These are phyloP conservation scores for Schwanniomyces yamadae DNA, from an alignment of 805 yeast genomes.

Conservation along the genomic window DNA sequence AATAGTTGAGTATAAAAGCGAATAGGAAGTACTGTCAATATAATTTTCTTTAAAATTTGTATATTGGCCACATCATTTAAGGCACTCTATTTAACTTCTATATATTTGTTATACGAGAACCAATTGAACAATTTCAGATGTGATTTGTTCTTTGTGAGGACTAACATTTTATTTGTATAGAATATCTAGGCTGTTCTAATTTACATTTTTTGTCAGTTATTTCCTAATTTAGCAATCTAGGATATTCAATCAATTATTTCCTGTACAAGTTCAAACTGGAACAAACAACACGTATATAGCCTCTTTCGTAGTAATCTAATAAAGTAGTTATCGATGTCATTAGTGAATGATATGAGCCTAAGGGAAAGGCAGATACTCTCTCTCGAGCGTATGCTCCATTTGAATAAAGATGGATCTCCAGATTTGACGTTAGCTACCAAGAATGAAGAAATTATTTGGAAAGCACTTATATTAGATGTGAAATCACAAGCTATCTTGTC, in stretches of 20 bases:
- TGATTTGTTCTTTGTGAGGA: too few relatives aligned
- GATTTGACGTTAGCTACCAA: slow-evolving; percentile 55
- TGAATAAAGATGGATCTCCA: slow-evolving; percentile 62
- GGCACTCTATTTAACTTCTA: too few relatives aligned
- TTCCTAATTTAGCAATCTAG: slow-evolving; percentile 6
- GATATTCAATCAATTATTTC: neutral
- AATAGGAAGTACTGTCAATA: too few relatives aligned
- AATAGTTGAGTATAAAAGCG: slow-evolving; percentile 49
- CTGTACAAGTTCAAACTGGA: neutral
- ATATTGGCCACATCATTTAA: too few relatives aligned
- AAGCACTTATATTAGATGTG: slow-evolving; percentile 78
- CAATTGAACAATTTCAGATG: too few relatives aligned
- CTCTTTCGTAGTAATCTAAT: neutral
- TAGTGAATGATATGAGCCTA: slow-evolving; percentile 15
- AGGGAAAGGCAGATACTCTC: slow-evolving; percentile 25
- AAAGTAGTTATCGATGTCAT: slow-evolving; percentile 9
- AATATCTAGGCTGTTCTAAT: neutral
- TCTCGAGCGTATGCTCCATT: slow-evolving; percentile 80
- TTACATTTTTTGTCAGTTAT: neutral
- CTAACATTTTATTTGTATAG: too few relatives aligned
- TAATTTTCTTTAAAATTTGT: too few relatives aligned
- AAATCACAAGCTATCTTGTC: slow-evolving; percentile 84
- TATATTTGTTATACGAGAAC: too few relatives aligned
- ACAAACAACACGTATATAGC: slow-evolving; percentile 4
- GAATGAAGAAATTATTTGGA: slow-evolving; percentile 80